Percentiles rank a stretch among this genome's conserved stretches.
These are phyloP conservation scores for Phytophthora niederhauseri DNA, from an alignment of 352 stramenopile species.

Conservation along the genomic window DNA sequence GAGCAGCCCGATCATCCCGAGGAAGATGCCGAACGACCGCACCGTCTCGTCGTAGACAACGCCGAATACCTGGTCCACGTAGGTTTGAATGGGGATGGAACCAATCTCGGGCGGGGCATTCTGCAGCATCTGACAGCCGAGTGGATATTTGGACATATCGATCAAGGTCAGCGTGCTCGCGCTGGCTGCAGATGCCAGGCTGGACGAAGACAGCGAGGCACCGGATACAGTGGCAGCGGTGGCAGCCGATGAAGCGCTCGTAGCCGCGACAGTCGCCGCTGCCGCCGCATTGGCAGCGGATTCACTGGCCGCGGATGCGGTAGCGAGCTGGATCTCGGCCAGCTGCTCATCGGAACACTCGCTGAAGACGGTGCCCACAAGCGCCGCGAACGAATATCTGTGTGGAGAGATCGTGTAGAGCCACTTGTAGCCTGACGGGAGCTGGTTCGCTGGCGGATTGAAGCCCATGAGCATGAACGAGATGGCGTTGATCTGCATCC, in stretches of 20 bases:
- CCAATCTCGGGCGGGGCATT: slow-evolving; percentile 25
- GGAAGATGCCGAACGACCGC: slow-evolving; percentile 25
- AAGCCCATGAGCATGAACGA: slow-evolving; percentile 46
- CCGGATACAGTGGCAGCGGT: not conserved
- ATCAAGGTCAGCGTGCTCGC: not conserved
- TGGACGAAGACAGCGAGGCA: not conserved
- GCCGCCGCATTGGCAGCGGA: not conserved
- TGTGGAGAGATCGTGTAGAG: slow-evolving; percentile 37
- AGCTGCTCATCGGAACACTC: slow-evolving; percentile 9
- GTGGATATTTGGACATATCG: slow-evolving; percentile 14
- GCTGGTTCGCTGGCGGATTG: slow-evolving; percentile 35
- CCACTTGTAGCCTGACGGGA: slow-evolving; percentile 43
- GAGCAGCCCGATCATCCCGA: slow-evolving; percentile 37
- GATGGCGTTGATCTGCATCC: slow-evolving; percentile 35
- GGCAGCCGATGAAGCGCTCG: not conserved
- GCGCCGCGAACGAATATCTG: slow-evolving; percentile 26
- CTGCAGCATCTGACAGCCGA: slow-evolving; percentile 33
- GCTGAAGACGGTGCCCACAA: slow-evolving; percentile 32
- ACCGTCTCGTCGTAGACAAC: slow-evolving; percentile 36
- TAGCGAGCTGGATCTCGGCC: slow-evolving; percentile 17
- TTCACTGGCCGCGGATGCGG: not conserved
- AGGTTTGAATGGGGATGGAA: slow-evolving; percentile 32
- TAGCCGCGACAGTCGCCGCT: not conserved
- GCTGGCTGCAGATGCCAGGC: not conserved
- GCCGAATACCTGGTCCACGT: slow-evolving; percentile 34